Evolutionary conservation across 768 basidiomycete genomes (phyloP).

Genomic region (Phaeotremella skinneri): DNA sequence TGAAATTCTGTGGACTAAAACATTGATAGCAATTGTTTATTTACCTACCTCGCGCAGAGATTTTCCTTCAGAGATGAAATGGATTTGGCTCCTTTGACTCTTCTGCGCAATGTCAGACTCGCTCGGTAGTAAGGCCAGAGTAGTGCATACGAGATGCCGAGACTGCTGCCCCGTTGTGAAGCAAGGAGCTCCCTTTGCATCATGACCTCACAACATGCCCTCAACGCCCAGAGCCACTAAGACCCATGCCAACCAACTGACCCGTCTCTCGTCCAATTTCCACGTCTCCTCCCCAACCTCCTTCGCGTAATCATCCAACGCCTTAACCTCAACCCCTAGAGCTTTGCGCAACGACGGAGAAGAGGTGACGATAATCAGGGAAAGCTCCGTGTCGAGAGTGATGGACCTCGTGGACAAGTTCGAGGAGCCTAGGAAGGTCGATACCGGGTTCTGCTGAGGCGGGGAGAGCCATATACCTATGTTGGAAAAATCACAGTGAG

Average conservation of each 20-base stretch:
- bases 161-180: no score
- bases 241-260: slow-evolving; percentile 44
- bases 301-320: slow-evolving; percentile 41
- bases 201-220: slow-evolving; percentile 20
- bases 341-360: slow-evolving; percentile 53
- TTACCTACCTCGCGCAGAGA: no score
- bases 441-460: slow-evolving; percentile 54
- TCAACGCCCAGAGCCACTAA: slow-evolving; percentile 50
- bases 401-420: slow-evolving; percentile 90
- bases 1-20: no score
- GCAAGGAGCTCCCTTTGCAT: no score
- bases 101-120: no score
- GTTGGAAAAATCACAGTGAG: no score
- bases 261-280: slow-evolving; percentile 44
- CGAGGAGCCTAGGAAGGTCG: slow-evolving; percentile 90
- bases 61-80: no score
- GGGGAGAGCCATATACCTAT: slow-evolving; percentile 82
- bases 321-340: slow-evolving; percentile 49
- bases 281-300: slow-evolving; percentile 49
- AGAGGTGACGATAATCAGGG: slow-evolving; percentile 75
- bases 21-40: no score
- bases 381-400: slow-evolving; percentile 86
- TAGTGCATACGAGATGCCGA: neutral
- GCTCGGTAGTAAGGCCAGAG: neutral
- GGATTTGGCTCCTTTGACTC: no score